Evolutionary conservation across 805 yeast genomes (phyloP).

Genomic region (Nakazawaea ambrosiae): DNA sequence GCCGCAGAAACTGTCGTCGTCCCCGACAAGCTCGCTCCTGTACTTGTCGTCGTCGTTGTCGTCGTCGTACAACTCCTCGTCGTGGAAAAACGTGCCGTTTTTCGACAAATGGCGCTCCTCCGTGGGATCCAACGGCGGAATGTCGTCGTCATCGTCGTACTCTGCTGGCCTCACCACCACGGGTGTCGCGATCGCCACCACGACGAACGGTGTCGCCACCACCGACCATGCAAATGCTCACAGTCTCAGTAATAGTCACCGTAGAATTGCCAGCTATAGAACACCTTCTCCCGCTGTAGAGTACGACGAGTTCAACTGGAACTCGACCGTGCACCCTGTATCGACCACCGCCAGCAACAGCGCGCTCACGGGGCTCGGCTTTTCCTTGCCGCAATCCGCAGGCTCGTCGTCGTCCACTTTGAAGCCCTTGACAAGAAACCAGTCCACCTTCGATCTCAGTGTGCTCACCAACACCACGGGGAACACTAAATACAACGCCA

Average conservation of each 20-base stretch:
- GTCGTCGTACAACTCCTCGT: conserved; percentile 30
- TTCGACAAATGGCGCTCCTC: conserved; percentile 36
- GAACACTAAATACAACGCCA: not conserved
- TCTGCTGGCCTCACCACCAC: too few species aligned
- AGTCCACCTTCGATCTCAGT: conserved; percentile 8
- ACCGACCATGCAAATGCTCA: too few species aligned
- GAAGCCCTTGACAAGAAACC: conserved; percentile 1
- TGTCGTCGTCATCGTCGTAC: too few species aligned
- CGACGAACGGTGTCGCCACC: too few species aligned
- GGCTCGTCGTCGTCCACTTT: too few species aligned
- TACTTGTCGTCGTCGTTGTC: conserved; percentile 31
- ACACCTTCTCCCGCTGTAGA: conserved; percentile 22
- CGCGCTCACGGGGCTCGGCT: conserved; percentile 2
- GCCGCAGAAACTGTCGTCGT: conserved; percentile 12
- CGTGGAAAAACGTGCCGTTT: conserved; percentile 34
- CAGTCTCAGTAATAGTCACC: too few species aligned
- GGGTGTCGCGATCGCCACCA: too few species aligned
- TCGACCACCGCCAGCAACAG: conserved; percentile 4
- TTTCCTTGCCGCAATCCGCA: too few species aligned
- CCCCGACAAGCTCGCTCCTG: conserved; percentile 28
- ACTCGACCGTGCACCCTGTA: not conserved
- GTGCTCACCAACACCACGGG: not conserved
- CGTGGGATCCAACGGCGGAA: too few species aligned
- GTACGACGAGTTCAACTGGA: conserved; percentile 23
- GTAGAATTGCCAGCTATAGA: conserved; percentile 3